Base-by-base conservation (phyloP, 2,329 filamentous ascomycete species). In the Pezicula neosporulosa region DNA sequence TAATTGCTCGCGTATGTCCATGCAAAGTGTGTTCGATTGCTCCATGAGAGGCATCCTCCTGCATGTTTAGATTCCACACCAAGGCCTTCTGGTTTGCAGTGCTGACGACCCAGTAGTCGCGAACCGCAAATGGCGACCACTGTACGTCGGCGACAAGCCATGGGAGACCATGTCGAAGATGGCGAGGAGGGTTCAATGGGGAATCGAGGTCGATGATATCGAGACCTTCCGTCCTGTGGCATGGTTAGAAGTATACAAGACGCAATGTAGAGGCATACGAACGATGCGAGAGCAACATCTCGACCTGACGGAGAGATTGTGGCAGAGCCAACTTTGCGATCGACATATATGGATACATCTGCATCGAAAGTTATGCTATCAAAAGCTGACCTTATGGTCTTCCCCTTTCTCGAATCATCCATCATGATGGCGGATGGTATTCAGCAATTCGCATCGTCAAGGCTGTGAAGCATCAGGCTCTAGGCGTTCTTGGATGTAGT, bases 121-220 rank as follows among this genome's bases (percentile, higher is more conserved):
- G 83, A 18, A 82, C 83, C 12, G 92, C 89, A 67, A 97, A 96
- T 1, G 93, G 93, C 10, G 90, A 96, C 93, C 93, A 97, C 70
- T 97, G 93, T 28, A 96, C 92, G 69, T 97, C 93, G 10, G 93
- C 91, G 5, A 96, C 92, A 47, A 96, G 85, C 90, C 92, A 97
- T n/a, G 90, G 87, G 41, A 90, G 85, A 50, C 90, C 87, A 70
- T 96, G 90, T 56, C 87, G 87, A 60, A 97, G 78, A 62, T 91
- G 87, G 16, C 91, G 86, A 16, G 93, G 93, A 9, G 88, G 87
- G 53, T 87, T 94, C 66, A 91, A 94, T 1, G 90, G 90, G 10
- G 86, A 91, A 71, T 97, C 92, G 44, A 97, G 77, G 63, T 97
- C 92, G 64, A 97, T 92, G 60, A 97, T 90, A 65, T 93, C 87